These are phyloP conservation scores for Neocatenulostroma microsporum DNA, from an alignment of 2,329 filamentous ascomycete genomes.

Conservation along the genomic window DNA sequence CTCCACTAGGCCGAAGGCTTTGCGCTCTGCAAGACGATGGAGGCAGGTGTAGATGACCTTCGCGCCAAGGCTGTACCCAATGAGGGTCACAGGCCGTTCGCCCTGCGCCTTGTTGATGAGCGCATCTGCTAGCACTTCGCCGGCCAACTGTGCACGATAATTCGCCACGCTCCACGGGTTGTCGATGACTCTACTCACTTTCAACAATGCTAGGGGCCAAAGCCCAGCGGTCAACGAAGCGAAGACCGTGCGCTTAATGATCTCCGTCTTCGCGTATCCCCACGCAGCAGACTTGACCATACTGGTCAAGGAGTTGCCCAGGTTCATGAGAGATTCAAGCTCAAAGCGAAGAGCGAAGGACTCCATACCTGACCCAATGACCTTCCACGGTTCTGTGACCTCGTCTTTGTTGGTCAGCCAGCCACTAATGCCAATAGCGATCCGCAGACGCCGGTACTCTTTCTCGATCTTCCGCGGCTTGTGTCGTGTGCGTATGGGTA, in stretches of 20 bases:
- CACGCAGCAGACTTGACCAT: slow-evolving; percentile 77
- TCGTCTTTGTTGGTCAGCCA: slow-evolving; percentile 69
- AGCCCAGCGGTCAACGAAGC: slow-evolving; percentile 40
- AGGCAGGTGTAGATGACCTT: slow-evolving; percentile 73
- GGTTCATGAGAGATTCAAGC: slow-evolving; percentile 63
- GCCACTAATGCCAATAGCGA: slow-evolving; percentile 77
- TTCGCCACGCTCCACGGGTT: slow-evolving; percentile 35
- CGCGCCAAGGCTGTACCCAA: slow-evolving; percentile 35
- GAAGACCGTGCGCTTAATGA: slow-evolving; percentile 56
- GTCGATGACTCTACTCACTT: slow-evolving; percentile 36
- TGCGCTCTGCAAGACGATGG: slow-evolving; percentile 64
- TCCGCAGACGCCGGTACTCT: slow-evolving; percentile 51
- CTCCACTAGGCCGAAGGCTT: slow-evolving; percentile 77
- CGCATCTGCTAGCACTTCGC: slow-evolving; percentile 35
- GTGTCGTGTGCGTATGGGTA: slow-evolving; percentile 60
- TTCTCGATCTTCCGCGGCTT: slow-evolving; percentile 46
- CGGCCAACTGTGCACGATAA: slow-evolving; percentile 32
- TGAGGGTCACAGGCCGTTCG: slow-evolving; percentile 33
- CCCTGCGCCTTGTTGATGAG: slow-evolving; percentile 36
- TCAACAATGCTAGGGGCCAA: slow-evolving; percentile 42
- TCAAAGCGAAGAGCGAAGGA: slow-evolving; percentile 82
- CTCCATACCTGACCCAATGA: slow-evolving; percentile 64
- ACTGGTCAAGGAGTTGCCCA: slow-evolving; percentile 69
- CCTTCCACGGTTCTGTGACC: slow-evolving; percentile 68
- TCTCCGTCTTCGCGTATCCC: slow-evolving; percentile 63